phyloP scores from a whole-genome alignment of 106 monocot species.

The Platanthera zijinensis region DNA sequence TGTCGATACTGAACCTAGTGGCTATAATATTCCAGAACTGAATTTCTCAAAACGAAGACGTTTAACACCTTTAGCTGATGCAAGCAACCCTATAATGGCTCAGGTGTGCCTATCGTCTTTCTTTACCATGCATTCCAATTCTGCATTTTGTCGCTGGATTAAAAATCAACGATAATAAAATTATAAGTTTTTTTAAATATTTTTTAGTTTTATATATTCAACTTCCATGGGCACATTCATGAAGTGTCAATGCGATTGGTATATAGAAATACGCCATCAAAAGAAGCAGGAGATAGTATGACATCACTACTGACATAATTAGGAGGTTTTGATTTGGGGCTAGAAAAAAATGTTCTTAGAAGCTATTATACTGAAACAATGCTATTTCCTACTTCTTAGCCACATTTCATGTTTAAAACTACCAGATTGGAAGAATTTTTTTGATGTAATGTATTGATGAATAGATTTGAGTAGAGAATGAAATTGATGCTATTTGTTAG shows the following conservation, averaged over 20 bases:
- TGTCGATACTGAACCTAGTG: slow-evolving; percentile 9
- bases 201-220: background rate
- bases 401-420: background rate
- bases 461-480: background rate
- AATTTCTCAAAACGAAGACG: slow-evolving; percentile 32
- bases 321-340: background rate
- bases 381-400: background rate
- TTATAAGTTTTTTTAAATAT: background rate
- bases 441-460: background rate
- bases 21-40: slow-evolving; percentile 12
- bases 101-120: slow-evolving; percentile 42
- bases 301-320: background rate
- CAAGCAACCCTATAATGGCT: slow-evolving; percentile 97
- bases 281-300: background rate
- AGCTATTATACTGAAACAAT: background rate
- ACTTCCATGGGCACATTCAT: background rate
- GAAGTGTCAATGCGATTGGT: background rate
- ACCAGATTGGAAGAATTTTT: background rate
- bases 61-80: slow-evolving; percentile 76
- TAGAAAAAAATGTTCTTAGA: background rate
- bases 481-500: background rate
- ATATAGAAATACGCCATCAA: background rate
- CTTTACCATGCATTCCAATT: background rate
- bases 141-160: background rate
- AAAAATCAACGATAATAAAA: background rate